Evolutionary conservation across 2,329 filamentous ascomycete genomes (phyloP), one percentile per base, ranked within the genome.

Genomic region (Emericellopsis atlantica): DNA sequence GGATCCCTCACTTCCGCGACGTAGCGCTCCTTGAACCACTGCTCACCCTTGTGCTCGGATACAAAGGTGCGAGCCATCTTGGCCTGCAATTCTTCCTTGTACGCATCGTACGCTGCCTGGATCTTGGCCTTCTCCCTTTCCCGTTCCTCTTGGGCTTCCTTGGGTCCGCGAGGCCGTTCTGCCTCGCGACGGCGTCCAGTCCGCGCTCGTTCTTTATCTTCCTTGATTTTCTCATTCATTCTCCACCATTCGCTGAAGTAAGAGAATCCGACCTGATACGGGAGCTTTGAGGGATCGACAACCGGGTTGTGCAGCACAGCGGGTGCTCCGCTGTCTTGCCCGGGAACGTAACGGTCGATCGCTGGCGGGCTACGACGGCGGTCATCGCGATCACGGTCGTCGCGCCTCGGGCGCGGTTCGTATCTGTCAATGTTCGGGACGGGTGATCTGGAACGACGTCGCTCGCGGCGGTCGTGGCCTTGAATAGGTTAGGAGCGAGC

Each of bases 21-120:
- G 52, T 98, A 98, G 56, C 87, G 81, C 62, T 98, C 92, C 51
- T 82, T 86, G 65, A 98, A 98, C 92, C 92, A 98, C 57, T 98
- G 90, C 59, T 98, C 92, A 35, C 80, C 79, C 58, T 94, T 95
- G 62, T 98, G 92, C 51, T 88, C 83, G 39, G 82, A 77, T 34
- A 98, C 92, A 57, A 98, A 98, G 1, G 76, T 70, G 48, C 88
- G 80, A 1, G 92, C 89, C 82, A 95, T 90, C 57, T 79, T 81
- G 4, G 72, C 76, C 51, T 82, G 78, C 2, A 83, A 63, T 31
- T 81, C 77, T 53, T 82, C 78, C 50, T 81, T 81, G 54, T 83
- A 83, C 1, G 65, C 48, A 51, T 83, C 78, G 49, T 82, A 82
- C 2, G 77, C 76, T 12, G 67, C 66, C 52, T 90, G 84, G 18